Evolutionary conservation across 306 rosid genomes (phyloP).

Genomic region (Cucumis hystrix): DNA sequence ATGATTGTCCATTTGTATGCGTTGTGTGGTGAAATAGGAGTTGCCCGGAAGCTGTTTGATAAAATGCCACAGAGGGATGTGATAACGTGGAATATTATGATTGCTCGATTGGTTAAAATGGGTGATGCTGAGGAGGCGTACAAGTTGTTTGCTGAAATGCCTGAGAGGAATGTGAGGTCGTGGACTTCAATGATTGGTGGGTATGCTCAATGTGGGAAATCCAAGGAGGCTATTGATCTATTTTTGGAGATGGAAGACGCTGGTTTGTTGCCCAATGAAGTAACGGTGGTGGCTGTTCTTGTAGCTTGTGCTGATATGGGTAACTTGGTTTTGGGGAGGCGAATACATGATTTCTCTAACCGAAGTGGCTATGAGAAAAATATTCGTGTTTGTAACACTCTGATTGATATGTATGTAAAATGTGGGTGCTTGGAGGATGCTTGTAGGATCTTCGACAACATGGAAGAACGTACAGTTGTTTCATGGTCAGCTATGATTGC

Average conservation of each 20-base stretch:
- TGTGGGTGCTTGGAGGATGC: slow-evolving; percentile 49
- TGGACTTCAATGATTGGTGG: slow-evolving; percentile 54
- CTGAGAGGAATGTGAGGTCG: slow-evolving; percentile 34
- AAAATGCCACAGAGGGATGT: slow-evolving; percentile 37
- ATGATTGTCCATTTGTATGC: slow-evolving; percentile 32
- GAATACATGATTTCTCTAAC: slow-evolving; percentile 26
- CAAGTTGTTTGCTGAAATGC: slow-evolving; percentile 28
- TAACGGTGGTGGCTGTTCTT: slow-evolving; percentile 34
- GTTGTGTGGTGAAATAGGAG: slow-evolving; percentile 12
- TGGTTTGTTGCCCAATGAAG: slow-evolving; percentile 38
- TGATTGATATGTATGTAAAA: slow-evolving; percentile 43
- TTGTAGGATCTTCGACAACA: slow-evolving; percentile 15
- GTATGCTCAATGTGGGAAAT: slow-evolving; percentile 33
- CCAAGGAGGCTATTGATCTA: slow-evolving; percentile 28
- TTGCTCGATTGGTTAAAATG: slow-evolving; percentile 24
- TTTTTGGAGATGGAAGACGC: slow-evolving; percentile 32
- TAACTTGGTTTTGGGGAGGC: slow-evolving; percentile 31
- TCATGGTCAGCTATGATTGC: slow-evolving; percentile 50
- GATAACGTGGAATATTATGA: slow-evolving; percentile 40
- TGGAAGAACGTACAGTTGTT: slow-evolving; percentile 30
- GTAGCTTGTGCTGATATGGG: slow-evolving; percentile 46
- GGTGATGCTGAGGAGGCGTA: slow-evolving; percentile 22
- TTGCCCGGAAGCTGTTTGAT: slow-evolving; percentile 32
- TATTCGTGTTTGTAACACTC: slow-evolving; percentile 24
- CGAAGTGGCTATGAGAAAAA: slow-evolving; percentile 21